Evolutionary conservation across 805 yeast genomes (phyloP), one percentile per base, ranked within the genome.

Genomic region (Saccharomycopsis sp.): DNA sequence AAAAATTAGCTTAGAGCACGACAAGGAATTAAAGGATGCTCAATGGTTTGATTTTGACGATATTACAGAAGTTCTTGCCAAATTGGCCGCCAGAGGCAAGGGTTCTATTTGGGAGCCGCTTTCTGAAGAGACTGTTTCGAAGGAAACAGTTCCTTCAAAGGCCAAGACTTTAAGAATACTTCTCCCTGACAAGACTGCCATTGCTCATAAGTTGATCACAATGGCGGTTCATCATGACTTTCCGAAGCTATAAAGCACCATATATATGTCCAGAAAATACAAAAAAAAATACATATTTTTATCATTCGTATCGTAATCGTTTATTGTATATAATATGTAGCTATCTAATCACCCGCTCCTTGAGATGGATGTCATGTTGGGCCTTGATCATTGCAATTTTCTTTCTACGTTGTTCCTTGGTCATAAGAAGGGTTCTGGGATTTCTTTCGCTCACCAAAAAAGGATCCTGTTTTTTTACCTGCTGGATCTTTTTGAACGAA

Each of bases 1-100:
- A 66, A 67, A 67, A 8, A 85, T 92, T 63, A 75, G 85, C 66
- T 75, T 90, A 56, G 88, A 84, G 14, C 89, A 90, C 68, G 99
- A 93, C 69, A 83, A 88, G 34, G 99, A 93, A 72, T 75, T 93
- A 57, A 80, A 75, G 22, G 96, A 90, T 67, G 97, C 97, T 15
- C 77, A 82, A 65, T 92, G 97, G 97, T 85, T 91, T 64, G 83
- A 85, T 59, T 73, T 78, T 1, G 72, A 70, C 1, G 83, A 80
- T 49, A 75, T 89, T 22, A 71, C 71, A 35, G 68, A 73, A 54
- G 73, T 85, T 20, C 55, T 72, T 56, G 58, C 66, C 52, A 66
- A 19, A 2, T 35, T 29, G 38, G 38, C 38, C 12, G 38, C 38
- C 12, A 12, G 38, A 29, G 38, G 38, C 38, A 5, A 29, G 38